Percentiles rank a stretch among this genome's conserved stretches.
These are phyloP conservation scores for Penicillium nordicum DNA, from an alignment of 2,329 filamentous ascomycete genomes.

Conservation along the genomic window DNA sequence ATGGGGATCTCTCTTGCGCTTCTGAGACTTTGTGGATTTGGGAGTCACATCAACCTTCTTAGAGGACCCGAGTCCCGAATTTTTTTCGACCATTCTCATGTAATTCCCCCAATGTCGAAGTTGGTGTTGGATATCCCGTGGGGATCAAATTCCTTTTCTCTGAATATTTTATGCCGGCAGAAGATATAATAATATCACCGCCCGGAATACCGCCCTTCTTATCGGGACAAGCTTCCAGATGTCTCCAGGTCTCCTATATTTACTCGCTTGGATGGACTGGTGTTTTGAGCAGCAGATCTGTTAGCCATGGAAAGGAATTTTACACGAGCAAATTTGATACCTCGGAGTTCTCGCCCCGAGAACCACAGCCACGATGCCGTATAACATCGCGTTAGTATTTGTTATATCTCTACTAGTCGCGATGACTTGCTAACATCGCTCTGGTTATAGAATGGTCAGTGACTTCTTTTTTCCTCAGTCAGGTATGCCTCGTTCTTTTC, in stretches of 20 bases:
- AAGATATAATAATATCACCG: constrained; percentile 7
- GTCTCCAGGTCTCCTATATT: not conserved
- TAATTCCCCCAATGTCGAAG: constrained; percentile 10
- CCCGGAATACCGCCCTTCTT: not conserved
- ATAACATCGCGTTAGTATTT: constrained; percentile 63
- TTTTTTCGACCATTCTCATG: constrained; percentile 44
- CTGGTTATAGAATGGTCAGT: constrained; percentile 72
- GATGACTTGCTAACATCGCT: constrained; percentile 26
- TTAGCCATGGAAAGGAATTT: constrained; percentile 22
- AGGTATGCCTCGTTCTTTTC: constrained; percentile 43
- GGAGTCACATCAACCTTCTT: constrained; percentile 20
- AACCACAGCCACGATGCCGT: constrained; percentile 53
- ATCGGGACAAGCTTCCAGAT: constrained; percentile 11
- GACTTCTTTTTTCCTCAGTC: constrained; percentile 99
- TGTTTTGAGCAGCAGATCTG: constrained; percentile 3
- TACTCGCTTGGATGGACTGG: not conserved
- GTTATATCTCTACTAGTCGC: constrained; percentile 3
- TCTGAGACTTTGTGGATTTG: constrained; percentile 28
- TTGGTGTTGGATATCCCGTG: constrained; percentile 1
- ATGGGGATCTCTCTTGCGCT: constrained; percentile 35
- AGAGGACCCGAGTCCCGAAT: constrained; percentile 48
- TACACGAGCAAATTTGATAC: not conserved
- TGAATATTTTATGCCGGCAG: constrained; percentile 25
- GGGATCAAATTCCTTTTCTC: constrained; percentile 14
- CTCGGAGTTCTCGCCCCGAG: constrained; percentile 17